Evolutionary conservation across 257 asterid genomes (phyloP).

Genomic region (Ballota nigra): DNA sequence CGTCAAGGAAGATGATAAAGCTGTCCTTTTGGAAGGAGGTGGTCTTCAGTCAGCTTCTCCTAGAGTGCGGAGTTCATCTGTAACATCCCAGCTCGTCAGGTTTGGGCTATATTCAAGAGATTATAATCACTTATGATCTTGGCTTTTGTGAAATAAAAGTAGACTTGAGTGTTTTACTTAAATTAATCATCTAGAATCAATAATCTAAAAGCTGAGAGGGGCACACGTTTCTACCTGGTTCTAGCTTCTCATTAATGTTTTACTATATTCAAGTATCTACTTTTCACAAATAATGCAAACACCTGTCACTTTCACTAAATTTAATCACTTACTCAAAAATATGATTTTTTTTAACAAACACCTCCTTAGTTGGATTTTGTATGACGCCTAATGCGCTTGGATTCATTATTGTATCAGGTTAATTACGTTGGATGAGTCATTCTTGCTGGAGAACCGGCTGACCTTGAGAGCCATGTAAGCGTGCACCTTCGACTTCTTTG

Average conservation of each 20-base stretch:
- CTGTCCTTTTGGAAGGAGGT: conserved; percentile 79
- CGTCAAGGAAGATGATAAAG: conserved; percentile 70
- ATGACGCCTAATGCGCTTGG: conserved; percentile 12
- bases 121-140: not conserved
- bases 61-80: conserved; percentile 52
- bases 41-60: conserved; percentile 62
- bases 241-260: not conserved
- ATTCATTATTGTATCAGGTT: conserved; percentile 48
- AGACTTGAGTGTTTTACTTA: not conserved
- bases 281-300: not conserved
- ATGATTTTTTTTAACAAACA: not conserved
- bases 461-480: conserved; percentile 84
- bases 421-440: conserved; percentile 64
- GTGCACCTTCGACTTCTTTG: conserved; percentile 12
- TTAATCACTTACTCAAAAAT: not conserved
- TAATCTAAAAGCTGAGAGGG: not conserved
- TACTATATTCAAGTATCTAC: not conserved
- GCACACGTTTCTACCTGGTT: not conserved
- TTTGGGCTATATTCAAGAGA: conserved; percentile 24
- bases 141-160: not conserved
- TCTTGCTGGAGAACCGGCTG: conserved; percentile 76
- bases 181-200: not conserved
- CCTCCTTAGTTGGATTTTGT: conserved; percentile 3
- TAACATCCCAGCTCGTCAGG: conserved; percentile 60
- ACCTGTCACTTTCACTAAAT: not conserved